Conservation (phyloP, 2,329 filamentous ascomycete species). For the Tolypocladium paradoxum region DNA sequence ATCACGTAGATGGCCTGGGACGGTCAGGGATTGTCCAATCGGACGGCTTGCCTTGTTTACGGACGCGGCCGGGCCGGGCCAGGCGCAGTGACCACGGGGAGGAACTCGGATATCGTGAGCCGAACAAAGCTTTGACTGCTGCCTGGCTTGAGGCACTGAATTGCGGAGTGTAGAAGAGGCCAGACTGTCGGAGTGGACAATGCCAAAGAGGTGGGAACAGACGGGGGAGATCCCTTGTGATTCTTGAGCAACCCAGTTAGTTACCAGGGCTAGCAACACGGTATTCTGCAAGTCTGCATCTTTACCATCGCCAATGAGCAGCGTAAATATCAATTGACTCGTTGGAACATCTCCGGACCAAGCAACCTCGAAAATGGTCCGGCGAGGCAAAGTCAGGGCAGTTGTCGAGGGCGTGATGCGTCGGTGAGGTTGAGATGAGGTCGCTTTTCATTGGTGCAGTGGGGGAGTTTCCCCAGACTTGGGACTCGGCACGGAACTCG, state of each 20-base stretch:
- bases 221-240: neutral
- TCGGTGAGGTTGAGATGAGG: neutral
- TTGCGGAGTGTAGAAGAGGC: too few species aligned
- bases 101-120: neutral
- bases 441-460: neutral
- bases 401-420: neutral
- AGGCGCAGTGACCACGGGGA: neutral
- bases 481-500: too few species aligned
- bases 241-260: too few species aligned
- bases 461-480: neutral
- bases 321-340: neutral
- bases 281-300: too few species aligned
- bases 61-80: neutral
- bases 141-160: neutral
- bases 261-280: neutral
- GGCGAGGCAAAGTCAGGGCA: neutral
- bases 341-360: neutral
- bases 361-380: neutral
- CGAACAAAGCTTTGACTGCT: neutral
- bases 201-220: neutral
- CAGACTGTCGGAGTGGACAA: too few species aligned
- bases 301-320: neutral
- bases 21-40: neutral
- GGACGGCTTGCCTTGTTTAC: neutral
- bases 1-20: slow-evolving; percentile 11